phyloP scores from a whole-genome alignment of 1,139 yeast species.

The Schwanniomyces etchellsii region DNA sequence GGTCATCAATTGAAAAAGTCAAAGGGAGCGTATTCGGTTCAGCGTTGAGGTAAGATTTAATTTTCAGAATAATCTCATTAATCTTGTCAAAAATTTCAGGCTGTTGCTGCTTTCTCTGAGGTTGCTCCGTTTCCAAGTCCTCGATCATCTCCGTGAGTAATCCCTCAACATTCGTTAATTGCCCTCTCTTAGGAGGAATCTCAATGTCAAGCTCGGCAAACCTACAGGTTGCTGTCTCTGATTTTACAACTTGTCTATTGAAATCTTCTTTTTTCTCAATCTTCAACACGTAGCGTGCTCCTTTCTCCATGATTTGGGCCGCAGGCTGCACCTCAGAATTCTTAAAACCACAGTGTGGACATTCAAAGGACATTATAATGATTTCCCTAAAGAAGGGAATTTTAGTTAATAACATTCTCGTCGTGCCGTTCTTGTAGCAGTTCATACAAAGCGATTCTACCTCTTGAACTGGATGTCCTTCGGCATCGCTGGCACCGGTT shows the following conservation, averaged over 20 bases:
- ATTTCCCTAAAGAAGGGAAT: slow-evolving; percentile 93
- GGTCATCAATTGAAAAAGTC: slow-evolving; percentile 82
- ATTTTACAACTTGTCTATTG: slow-evolving; percentile 86
- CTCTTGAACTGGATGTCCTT: slow-evolving; percentile 96
- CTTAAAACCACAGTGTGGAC: slow-evolving; percentile 90
- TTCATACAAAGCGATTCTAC: slow-evolving; percentile 94
- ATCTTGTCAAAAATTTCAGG: slow-evolving; percentile 77
- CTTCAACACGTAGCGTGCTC: slow-evolving; percentile 66
- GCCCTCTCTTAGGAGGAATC: slow-evolving; percentile 94
- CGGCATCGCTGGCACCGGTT: slow-evolving; percentile 73
- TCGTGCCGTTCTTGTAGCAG: slow-evolving; percentile 81
- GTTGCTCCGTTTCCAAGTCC: slow-evolving; percentile 81
- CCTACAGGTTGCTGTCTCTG: slow-evolving; percentile 79
- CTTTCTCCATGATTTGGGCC: slow-evolving; percentile 81
- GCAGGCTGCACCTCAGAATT: slow-evolving; percentile 96
- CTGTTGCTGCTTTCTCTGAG: slow-evolving; percentile 62
- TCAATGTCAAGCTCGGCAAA: slow-evolving; percentile 86
- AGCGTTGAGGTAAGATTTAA: slow-evolving; percentile 55
- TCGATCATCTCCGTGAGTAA: slow-evolving; percentile 73
- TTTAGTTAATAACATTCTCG: slow-evolving; percentile 76
- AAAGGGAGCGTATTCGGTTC: slow-evolving; percentile 68
- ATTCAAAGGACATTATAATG: slow-evolving; percentile 89
- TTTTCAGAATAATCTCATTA: slow-evolving; percentile 58
- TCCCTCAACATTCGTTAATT: slow-evolving; percentile 89
- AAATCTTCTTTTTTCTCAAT: slow-evolving; percentile 71